A percentile compares a stretch with the other conserved stretches of the same genome.
These are phyloP conservation scores for Pilasporangium apinafurcum DNA, from an alignment of 352 stramenopile species.

Conservation along the genomic window DNA sequence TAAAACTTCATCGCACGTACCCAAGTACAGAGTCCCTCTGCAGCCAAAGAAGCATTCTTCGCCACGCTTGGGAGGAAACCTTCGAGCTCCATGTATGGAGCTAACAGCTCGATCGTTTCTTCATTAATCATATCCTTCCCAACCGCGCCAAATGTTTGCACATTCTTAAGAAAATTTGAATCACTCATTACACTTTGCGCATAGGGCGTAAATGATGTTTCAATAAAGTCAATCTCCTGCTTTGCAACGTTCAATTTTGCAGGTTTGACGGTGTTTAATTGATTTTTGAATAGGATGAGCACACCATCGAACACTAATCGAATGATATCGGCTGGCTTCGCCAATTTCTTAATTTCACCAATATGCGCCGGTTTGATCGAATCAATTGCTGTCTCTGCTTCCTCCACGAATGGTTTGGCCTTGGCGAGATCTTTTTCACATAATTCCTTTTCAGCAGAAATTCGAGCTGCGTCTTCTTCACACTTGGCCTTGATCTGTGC, in stretches of 20 bases:
- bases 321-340: conserved; percentile 98
- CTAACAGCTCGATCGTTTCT: conserved; percentile 97
- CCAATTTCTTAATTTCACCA: conserved; percentile 97
- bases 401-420: conserved; percentile 96
- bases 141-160: conserved; percentile 93
- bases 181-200: conserved; percentile 95
- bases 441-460: conserved; percentile 93
- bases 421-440: conserved; percentile 96
- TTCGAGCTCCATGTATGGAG: conserved; percentile 96
- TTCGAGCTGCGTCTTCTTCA: conserved; percentile 93
- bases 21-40: conserved; percentile 96
- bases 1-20: conserved; percentile 98
- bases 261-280: conserved; percentile 87
- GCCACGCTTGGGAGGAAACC: conserved; percentile 93
- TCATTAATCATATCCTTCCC: conserved; percentile 99
- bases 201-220: conserved; percentile 95
- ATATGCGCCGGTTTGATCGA: conserved; percentile 98
- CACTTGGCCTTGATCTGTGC: conserved; percentile 96
- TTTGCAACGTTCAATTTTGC: conserved; percentile 96
- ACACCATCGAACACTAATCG: conserved; percentile 98
- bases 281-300: conserved; percentile 95
- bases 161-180: conserved; percentile 95
- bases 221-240: conserved; percentile 96
- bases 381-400: conserved; percentile 96
- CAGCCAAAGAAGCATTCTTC: conserved; percentile 95